Evolutionary conservation across 495 filamentous ascomycete species (phyloP), one percentile per base, ranked within the genome.

Genomic region (Rhizodiscina lignyota): DNA sequence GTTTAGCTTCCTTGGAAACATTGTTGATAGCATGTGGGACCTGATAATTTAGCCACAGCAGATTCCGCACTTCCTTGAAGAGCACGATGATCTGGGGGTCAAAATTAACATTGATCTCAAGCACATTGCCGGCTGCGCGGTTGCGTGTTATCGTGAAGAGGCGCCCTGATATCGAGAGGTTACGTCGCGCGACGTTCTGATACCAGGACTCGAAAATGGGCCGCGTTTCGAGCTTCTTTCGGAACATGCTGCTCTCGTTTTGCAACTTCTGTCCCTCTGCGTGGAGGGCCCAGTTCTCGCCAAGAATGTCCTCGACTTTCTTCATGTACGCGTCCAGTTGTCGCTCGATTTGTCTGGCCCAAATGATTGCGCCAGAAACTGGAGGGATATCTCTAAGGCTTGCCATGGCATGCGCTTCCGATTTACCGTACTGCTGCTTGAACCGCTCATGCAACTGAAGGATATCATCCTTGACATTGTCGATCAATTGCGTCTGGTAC

Each of bases 51-150:
- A 89, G 72, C 85, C 87, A 96, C 18, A 83, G 68, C 20, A 99
- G 66, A 47, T 96, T 96, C 18, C 89, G 74, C n/a, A 93, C 91
- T 59, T 99, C 89, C 50, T 99, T 99, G 66, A 96, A 99, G 21
- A 99, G 59, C 0, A 84, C 82, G 53, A 96, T 99, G 39, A 96
- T 79, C 49, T 96, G 87, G 5, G 81, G 74, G 56, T 99, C 86
- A 40, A 99, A 99, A 54, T 96, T 99, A 49, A 99, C 83, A 3
- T 67, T 70, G 12, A 99, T 67, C 54, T 96, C 86, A 23, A 93
- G 54, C 5, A 67, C 67, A 51, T 94, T 89, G 39, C 83, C 85
- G 3, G 81, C 76, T 3, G 85, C 77, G 31, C 89, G 74, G 43
- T 92, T 87, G 46, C 76, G 78, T 34, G 66, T 74, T 46, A 99